Conservation (phyloP, 192 early-diverging fungal species). For the Coemansia sp. region DNA sequence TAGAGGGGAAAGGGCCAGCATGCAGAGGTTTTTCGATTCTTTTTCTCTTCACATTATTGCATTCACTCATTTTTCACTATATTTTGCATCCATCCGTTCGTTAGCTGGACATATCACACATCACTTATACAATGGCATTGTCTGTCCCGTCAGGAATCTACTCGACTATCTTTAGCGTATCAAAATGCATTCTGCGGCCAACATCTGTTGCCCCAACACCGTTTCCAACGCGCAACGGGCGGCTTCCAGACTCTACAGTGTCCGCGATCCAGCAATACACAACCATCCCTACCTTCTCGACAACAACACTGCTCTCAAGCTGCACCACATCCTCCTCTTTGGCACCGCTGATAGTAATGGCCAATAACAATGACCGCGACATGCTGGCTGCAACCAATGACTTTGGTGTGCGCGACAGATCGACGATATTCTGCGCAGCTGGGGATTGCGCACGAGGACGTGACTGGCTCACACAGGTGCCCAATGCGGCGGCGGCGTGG, state of each 20-base stretch:
- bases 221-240: slow-evolving; percentile 6
- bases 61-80: background rate
- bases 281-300: background rate
- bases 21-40: too few relatives aligned
- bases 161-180: background rate
- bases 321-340: background rate
- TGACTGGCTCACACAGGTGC: slow-evolving; percentile 24
- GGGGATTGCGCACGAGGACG: slow-evolving; percentile 1
- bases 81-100: slow-evolving; percentile 6
- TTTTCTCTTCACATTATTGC: too few relatives aligned
- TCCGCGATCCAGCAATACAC: background rate
- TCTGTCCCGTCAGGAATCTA: background rate
- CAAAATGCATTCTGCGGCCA: slow-evolving; percentile 9
- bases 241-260: background rate
- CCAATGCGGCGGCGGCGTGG: slow-evolving; percentile 22
- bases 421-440: slow-evolving; percentile 6
- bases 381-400: background rate
- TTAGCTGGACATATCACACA: background rate
- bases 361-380: background rate
- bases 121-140: too few relatives aligned
- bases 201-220: background rate
- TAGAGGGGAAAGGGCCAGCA: too few relatives aligned
- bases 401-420: background rate
- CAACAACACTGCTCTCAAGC: background rate
- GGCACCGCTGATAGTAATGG: background rate